Percentiles rank a stretch among this genome's conserved stretches.
Conservation (phyloP, 2,329 filamentous ascomycete genomes). For the Verticillium albo-atrum region DNA sequence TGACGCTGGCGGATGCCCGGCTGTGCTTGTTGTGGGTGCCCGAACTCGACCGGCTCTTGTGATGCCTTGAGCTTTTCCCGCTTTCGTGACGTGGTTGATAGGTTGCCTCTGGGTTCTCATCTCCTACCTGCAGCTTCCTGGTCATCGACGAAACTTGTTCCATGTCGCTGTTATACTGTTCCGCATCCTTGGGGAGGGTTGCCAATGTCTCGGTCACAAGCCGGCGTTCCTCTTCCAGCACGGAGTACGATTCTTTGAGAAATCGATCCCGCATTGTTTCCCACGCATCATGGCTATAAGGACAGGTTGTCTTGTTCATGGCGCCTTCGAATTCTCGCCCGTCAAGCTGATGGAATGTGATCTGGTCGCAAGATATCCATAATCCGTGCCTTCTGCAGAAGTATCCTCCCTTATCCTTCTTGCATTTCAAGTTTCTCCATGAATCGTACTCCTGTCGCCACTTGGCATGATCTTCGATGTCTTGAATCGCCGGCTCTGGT, state of each 20-base stretch:
- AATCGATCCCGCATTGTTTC: background rate
- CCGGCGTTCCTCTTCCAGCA: too few species aligned
- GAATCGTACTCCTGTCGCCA: background rate
- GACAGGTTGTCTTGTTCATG: background rate
- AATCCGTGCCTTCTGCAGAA: background rate
- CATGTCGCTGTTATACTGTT: too few species aligned
- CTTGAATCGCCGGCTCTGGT: background rate
- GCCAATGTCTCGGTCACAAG: too few species aligned
- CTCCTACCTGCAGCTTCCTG: too few species aligned
- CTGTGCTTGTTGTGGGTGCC: background rate
- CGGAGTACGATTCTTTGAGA: too few species aligned
- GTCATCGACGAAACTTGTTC: too few species aligned
- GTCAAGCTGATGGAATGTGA: background rate
- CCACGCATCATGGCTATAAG: background rate
- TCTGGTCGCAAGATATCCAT: background rate
- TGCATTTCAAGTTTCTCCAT: background rate
- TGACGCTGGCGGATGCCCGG: background rate
- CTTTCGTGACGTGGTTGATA: too few species aligned
- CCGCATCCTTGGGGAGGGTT: too few species aligned
- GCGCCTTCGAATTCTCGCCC: background rate
- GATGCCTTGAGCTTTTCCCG: too few species aligned
- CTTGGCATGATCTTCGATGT: background rate
- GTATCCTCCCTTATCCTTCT: background rate
- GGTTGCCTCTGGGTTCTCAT: too few species aligned
- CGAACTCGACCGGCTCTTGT: too few species aligned